These are phyloP conservation scores for Thielaviopsis euricoi DNA, from an alignment of 2,329 filamentous ascomycete genomes.

Conservation along the genomic window DNA sequence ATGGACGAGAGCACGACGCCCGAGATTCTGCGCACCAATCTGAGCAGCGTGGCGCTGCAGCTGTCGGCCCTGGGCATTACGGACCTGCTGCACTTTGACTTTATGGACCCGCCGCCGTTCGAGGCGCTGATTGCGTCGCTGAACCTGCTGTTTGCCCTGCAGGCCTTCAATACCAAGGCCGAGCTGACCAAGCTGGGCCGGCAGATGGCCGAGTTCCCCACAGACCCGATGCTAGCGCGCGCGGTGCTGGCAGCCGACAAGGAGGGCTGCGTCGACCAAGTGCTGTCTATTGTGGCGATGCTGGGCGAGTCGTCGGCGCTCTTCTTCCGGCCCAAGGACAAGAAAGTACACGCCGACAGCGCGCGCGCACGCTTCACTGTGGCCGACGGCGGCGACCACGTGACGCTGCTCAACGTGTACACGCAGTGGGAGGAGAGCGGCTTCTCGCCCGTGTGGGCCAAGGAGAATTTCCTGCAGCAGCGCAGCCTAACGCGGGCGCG, in stretches of 20 bases:
- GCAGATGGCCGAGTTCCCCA: constrained; percentile 90
- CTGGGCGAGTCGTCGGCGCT: constrained; percentile 73
- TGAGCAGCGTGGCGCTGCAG: constrained; percentile 69
- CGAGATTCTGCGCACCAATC: constrained; percentile 80
- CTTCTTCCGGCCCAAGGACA: constrained; percentile 92
- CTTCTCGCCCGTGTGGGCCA: constrained; percentile 72
- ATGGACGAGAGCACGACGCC: constrained; percentile 84
- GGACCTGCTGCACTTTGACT: constrained; percentile 84
- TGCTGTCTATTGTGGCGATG: constrained; percentile 89
- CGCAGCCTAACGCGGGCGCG: constrained; percentile 74
- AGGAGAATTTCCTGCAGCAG: constrained; percentile 89
- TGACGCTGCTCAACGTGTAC: constrained; percentile 82
- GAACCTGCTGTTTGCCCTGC: constrained; percentile 81
- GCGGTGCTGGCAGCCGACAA: constrained; percentile 76
- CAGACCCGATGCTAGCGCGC: constrained; percentile 81
- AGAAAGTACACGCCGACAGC: constrained; percentile 89
- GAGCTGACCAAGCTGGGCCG: constrained; percentile 80
- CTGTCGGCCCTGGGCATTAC: constrained; percentile 86
- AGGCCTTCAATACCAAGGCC: constrained; percentile 75
- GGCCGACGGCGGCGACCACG: constrained; percentile 79
- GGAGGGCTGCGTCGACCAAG: constrained; percentile 84
- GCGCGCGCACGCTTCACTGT: constrained; percentile 78
- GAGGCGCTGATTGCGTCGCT: constrained; percentile 79
- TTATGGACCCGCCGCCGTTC: constrained; percentile 83
- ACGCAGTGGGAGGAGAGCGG: constrained; percentile 91